Evolutionary conservation across 345 rosid species (phyloP).

Genomic region (Conringia planisiliqua): DNA sequence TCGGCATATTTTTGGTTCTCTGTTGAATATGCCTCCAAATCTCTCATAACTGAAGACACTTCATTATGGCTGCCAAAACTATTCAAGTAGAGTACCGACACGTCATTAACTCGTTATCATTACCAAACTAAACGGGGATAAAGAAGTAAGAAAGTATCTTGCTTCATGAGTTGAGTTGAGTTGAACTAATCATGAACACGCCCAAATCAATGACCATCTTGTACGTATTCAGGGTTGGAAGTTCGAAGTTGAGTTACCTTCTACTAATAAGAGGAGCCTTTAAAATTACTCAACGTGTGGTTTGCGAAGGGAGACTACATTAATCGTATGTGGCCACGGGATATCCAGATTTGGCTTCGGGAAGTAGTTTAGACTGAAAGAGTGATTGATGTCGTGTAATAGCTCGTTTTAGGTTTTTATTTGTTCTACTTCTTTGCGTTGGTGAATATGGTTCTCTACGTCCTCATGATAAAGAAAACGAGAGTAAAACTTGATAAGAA

Average conservation of each 20-base stretch:
- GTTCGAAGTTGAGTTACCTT: not conserved
- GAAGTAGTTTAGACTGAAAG: too few relatives aligned
- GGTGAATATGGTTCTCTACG: too few relatives aligned
- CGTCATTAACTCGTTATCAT: constrained; percentile 5
- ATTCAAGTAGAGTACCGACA: not conserved
- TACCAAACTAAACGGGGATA: not conserved
- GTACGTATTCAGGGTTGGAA: not conserved
- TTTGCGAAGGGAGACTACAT: not conserved
- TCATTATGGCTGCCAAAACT: not conserved
- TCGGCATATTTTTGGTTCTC: constrained; percentile 21
- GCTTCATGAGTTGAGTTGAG: not conserved
- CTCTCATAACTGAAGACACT: constrained; percentile 6
- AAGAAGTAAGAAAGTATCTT: not conserved
- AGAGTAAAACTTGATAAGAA: not conserved
- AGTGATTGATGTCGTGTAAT: too few relatives aligned
- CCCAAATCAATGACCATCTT: not conserved
- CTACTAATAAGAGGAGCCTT: not conserved
- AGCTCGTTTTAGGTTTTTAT: too few relatives aligned
- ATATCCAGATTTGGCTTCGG: not conserved
- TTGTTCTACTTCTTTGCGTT: too few relatives aligned
- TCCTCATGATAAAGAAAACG: too few relatives aligned
- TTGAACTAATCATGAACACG: not conserved
- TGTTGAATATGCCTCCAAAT: constrained; percentile 16
- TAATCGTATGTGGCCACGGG: not conserved
- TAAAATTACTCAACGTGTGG: not conserved